Evolutionary conservation across 2,329 filamentous ascomycete species (phyloP).

Genomic region (Penicillium verrucosum): DNA sequence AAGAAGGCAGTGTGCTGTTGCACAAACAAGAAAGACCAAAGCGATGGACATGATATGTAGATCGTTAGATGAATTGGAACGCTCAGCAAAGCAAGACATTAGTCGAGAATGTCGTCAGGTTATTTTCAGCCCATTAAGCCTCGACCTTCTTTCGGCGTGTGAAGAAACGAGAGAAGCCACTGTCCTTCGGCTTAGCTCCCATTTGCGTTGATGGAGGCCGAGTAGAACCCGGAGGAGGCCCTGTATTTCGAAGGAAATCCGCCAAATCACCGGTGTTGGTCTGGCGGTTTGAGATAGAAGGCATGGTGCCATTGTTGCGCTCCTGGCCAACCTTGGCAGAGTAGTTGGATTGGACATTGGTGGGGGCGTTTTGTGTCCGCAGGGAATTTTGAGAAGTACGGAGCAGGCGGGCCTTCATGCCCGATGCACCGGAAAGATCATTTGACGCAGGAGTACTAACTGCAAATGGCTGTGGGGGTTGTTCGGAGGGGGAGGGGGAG

Average conservation of each 20-base stretch:
- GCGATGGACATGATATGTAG: slow-evolving; percentile 24
- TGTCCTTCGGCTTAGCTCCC: slow-evolving; percentile 25
- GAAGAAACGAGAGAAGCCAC: slow-evolving; percentile 37
- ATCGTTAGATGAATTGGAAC: slow-evolving; percentile 23
- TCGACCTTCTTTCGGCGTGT: slow-evolving; percentile 32
- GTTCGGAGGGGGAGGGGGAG: slow-evolving; percentile 41
- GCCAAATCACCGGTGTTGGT: slow-evolving; percentile 64
- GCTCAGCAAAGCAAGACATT: slow-evolving; percentile 23
- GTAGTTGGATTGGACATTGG: slow-evolving; percentile 35
- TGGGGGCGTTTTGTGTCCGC: slow-evolving; percentile 34
- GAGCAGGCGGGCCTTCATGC: slow-evolving; percentile 38
- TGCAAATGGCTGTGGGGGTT: slow-evolving; percentile 31
- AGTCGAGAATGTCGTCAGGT: slow-evolving; percentile 6
- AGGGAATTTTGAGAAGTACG: slow-evolving; percentile 34
- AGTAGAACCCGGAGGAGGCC: slow-evolving; percentile 52
- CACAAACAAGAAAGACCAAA: slow-evolving; percentile 16
- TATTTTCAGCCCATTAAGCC: slow-evolving; percentile 11
- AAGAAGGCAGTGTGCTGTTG: slow-evolving; percentile 2
- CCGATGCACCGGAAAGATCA: slow-evolving; percentile 18
- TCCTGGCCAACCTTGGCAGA: slow-evolving; percentile 38
- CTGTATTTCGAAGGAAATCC: slow-evolving; percentile 68
- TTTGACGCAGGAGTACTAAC: slow-evolving; percentile 17
- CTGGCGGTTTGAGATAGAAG: slow-evolving; percentile 25
- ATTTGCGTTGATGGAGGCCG: slow-evolving; percentile 12
- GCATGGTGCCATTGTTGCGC: slow-evolving; percentile 28